Evolutionary conservation across 2,329 filamentous ascomycete genomes (phyloP).

Genomic region (Botrytis pseudocinerea): DNA sequence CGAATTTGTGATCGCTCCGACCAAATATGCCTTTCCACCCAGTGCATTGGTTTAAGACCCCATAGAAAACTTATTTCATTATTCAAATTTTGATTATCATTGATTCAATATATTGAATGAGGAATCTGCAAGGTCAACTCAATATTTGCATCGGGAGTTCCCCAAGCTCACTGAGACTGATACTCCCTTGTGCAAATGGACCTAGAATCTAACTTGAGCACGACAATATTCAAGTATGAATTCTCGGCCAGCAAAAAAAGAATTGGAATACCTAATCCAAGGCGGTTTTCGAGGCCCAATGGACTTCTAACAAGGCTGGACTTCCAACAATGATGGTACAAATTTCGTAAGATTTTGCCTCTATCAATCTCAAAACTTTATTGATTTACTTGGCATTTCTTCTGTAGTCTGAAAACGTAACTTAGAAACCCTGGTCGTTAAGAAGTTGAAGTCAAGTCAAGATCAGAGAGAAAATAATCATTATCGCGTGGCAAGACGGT

Average conservation of each 20-base stretch:
- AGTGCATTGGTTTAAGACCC: not conserved
- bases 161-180: not conserved
- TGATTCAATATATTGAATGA: not conserved
- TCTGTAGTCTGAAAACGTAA: too few species aligned
- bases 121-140: not conserved
- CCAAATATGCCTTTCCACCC: rapidly evolving
- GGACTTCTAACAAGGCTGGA: not conserved
- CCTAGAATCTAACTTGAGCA: not conserved
- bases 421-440: too few species aligned
- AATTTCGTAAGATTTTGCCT: not conserved
- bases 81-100: not conserved
- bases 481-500: not conserved
- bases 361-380: not conserved
- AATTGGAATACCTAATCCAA: not conserved
- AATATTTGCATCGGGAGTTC: not conserved
- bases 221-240: rapidly evolving
- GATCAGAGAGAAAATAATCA: not conserved
- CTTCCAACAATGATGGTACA: not conserved
- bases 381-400: not conserved
- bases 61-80: not conserved
- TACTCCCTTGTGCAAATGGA: not conserved
- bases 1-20: not conserved
- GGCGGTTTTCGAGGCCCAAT: not conserved
- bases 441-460: not conserved
- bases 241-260: not conserved